phyloP scores from a whole-genome alignment of 2,329 filamentous ascomycete species.

The Colletotrichum sp. region DNA sequence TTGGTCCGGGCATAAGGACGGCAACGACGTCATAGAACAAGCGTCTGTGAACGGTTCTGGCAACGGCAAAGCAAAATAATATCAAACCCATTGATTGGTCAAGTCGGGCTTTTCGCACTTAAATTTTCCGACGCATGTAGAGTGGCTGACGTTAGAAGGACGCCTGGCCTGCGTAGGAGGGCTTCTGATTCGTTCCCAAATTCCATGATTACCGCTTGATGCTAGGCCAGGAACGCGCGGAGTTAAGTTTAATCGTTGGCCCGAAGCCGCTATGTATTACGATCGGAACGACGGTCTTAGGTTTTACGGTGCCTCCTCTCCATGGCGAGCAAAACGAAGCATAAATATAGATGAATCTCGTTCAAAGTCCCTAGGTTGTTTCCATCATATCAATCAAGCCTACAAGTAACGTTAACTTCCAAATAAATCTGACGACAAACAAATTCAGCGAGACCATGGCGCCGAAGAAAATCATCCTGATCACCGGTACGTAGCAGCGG shows the following conservation, averaged over 20 bases:
- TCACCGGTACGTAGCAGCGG: conserved; percentile 30
- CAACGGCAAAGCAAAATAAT: background rate
- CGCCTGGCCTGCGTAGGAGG: background rate
- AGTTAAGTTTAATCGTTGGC: background rate
- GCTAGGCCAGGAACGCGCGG: background rate
- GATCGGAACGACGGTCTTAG: background rate
- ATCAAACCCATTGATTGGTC: background rate
- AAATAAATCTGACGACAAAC: accelerated
- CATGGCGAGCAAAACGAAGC: background rate
- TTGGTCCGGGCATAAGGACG: background rate
- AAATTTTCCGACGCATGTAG: background rate
- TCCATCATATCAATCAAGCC: background rate
- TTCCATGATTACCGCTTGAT: background rate
- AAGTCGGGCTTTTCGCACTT: background rate
- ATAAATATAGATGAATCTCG: background rate
- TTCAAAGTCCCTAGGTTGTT: accelerated
- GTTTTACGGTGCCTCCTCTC: background rate
- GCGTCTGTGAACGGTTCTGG: accelerated
- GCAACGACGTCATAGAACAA: background rate
- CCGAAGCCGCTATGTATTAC: background rate
- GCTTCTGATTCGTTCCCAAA: background rate
- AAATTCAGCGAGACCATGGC: conserved; percentile 12
- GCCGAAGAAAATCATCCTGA: conserved; percentile 31
- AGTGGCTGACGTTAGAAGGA: background rate
- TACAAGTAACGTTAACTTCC: accelerated